Evolutionary conservation across 306 rosid genomes (phyloP).

Genomic region (Dryas alaskensis): DNA sequence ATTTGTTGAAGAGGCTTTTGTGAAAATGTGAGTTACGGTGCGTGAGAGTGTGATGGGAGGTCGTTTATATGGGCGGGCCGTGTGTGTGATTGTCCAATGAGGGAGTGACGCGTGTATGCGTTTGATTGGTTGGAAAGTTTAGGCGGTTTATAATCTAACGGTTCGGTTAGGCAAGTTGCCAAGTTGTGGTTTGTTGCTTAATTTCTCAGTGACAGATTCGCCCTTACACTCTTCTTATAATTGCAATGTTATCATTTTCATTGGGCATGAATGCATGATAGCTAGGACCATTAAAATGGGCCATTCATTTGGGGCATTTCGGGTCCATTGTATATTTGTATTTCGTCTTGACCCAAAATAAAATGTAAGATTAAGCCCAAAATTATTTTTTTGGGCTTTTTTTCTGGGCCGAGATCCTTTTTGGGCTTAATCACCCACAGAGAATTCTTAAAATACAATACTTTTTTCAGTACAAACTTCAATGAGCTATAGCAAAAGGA

Average conservation of each 20-base stretch:
- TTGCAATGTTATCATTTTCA: neutral
- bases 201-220: neutral
- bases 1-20: slow-evolving; percentile 4
- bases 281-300: no score
- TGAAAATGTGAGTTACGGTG: neutral
- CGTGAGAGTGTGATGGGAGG: neutral
- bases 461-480: no score
- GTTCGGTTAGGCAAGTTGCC: slow-evolving; percentile 6
- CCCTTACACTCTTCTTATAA: neutral
- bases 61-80: slow-evolving; percentile 4
- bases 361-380: no score
- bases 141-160: slow-evolving; percentile 17
- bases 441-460: no score
- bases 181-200: neutral
- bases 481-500: no score
- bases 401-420: no score
- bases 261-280: neutral
- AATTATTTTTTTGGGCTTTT: no score
- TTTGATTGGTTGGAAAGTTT: slow-evolving; percentile 4
- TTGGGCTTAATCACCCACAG: no score
- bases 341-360: no score
- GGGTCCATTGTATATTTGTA: no score
- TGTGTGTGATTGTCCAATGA: neutral
- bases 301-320: no score
- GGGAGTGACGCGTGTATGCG: neutral